A percentile compares a stretch with the other conserved stretches of the same genome.
Evolutionary conservation across 129 eudicot species (phyloP).

Genomic region (Logfia minima): DNA sequence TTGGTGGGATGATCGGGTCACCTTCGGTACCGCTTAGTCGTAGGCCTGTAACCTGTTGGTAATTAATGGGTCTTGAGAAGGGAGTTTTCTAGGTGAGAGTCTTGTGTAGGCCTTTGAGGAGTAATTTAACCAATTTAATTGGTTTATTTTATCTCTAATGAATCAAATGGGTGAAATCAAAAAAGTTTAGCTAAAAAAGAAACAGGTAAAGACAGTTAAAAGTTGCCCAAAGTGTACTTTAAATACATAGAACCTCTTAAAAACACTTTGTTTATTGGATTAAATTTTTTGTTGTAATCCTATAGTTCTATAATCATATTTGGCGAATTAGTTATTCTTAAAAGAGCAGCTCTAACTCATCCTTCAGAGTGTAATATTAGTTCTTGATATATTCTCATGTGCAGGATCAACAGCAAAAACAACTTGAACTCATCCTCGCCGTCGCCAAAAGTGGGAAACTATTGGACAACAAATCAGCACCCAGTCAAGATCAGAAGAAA

Average conservation of each 20-base stretch:
- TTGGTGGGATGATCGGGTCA: too few relatives aligned
- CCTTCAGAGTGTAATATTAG: slow-evolving; percentile 4
- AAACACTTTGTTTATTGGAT: background rate
- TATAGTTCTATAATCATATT: background rate
- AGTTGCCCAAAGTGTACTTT: background rate
- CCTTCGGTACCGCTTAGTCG: too few relatives aligned
- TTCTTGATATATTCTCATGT: slow-evolving; percentile 15
- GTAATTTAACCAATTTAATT: too few relatives aligned
- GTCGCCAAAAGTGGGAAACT: slow-evolving; percentile 44
- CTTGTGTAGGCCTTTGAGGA: too few relatives aligned
- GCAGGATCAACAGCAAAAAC: slow-evolving; percentile 51
- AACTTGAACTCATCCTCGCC: slow-evolving; percentile 47
- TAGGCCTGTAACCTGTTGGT: too few relatives aligned
- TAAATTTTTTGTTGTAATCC: background rate
- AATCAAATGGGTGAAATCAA: background rate
- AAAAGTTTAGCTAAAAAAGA: background rate
- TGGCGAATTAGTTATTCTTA: background rate
- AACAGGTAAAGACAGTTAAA: background rate
- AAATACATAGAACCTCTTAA: background rate
- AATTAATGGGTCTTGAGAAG: too few relatives aligned
- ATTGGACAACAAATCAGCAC: slow-evolving; percentile 30
- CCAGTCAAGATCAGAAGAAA: slow-evolving; percentile 33
- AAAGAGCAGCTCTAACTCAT: background rate
- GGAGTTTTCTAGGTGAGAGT: too few relatives aligned
- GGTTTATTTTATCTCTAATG: too few relatives aligned